Conservation (phyloP, 1,284 basidiomycete genomes). For the Phlebopus sp. region DNA sequence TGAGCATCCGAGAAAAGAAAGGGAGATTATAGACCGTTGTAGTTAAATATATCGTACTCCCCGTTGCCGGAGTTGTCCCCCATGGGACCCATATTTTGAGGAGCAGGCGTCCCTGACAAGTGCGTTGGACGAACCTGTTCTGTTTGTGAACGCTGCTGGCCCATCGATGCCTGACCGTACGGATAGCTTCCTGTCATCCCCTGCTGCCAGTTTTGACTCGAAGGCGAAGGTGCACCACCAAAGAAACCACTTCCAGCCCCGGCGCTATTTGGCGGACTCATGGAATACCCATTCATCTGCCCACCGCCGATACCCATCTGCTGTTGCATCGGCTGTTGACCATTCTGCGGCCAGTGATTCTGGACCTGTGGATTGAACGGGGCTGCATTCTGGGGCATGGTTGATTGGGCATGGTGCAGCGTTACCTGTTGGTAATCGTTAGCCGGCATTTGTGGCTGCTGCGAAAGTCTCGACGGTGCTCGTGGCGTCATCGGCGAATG, state of each 20-base stretch:
- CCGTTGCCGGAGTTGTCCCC: slow-evolving; percentile 28
- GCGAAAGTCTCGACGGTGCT: slow-evolving; percentile 33
- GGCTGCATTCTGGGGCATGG: slow-evolving; percentile 24
- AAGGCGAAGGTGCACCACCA: slow-evolving; percentile 35
- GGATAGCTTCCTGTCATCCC: slow-evolving; percentile 36
- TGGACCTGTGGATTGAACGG: slow-evolving; percentile 30
- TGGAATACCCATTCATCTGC: slow-evolving; percentile 41
- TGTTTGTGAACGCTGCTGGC: slow-evolving; percentile 22
- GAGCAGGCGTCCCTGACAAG: slow-evolving; percentile 41
- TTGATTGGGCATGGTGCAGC: slow-evolving; percentile 32
- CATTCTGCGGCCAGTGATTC: slow-evolving; percentile 32
- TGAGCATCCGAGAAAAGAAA: slow-evolving; percentile 14
- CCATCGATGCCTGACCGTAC: slow-evolving; percentile 31
- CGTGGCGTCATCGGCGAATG: slow-evolving; percentile 60
- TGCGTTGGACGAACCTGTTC: slow-evolving; percentile 36
- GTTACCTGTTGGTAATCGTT: slow-evolving; percentile 35
- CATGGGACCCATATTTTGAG: slow-evolving; percentile 37
- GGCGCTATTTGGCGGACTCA: slow-evolving; percentile 39
- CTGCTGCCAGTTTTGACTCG: slow-evolving; percentile 32
- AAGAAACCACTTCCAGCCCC: slow-evolving; percentile 34
- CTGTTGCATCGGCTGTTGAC: slow-evolving; percentile 37
- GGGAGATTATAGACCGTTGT: slow-evolving; percentile 38
- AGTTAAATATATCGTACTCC: slow-evolving; percentile 52
- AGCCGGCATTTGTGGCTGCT: slow-evolving; percentile 38
- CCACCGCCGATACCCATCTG: slow-evolving; percentile 30